Conservation (phyloP, 1,284 basidiomycete genomes). For the Fereydounia khargensis region DNA sequence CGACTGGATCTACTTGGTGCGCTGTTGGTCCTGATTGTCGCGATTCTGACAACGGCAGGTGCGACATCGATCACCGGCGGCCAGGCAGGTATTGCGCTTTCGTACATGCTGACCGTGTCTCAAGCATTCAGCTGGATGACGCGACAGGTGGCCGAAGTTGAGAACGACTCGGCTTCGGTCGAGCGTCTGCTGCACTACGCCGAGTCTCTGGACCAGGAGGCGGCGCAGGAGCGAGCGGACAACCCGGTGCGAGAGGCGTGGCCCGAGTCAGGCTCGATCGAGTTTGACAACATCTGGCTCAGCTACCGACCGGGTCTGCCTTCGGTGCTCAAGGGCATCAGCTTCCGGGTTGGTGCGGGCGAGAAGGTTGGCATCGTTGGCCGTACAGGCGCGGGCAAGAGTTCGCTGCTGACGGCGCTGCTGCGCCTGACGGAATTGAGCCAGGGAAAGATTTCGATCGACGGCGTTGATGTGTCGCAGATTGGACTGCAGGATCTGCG, state of each 20-base stretch:
- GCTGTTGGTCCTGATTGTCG: constrained; percentile 49
- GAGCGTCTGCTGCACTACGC: constrained; percentile 57
- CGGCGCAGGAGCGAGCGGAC: constrained; percentile 39
- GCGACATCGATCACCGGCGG: constrained; percentile 24
- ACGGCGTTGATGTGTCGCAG: constrained; percentile 64
- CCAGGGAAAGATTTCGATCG: constrained; percentile 69
- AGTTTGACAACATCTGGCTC: constrained; percentile 58
- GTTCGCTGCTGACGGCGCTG: constrained; percentile 69
- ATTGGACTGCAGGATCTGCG: constrained; percentile 61
- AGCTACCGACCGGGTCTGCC: constrained; percentile 62
- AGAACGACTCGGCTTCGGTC: constrained; percentile 57
- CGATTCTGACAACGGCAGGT: constrained; percentile 38
- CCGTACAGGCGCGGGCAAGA: constrained; percentile 65
- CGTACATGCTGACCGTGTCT: constrained; percentile 47
- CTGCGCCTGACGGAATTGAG: constrained; percentile 71
- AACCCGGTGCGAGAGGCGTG: constrained; percentile 42
- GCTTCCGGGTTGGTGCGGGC: constrained; percentile 58
- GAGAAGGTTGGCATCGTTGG: constrained; percentile 65
- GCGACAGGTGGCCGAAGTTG: constrained; percentile 57
- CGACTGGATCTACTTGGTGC: constrained; percentile 61
- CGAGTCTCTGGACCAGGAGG: constrained; percentile 52
- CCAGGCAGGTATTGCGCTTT: constrained; percentile 49
- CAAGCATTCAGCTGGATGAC: constrained; percentile 54
- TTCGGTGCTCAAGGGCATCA: constrained; percentile 61
- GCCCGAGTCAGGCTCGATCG: constrained; percentile 54